Evolutionary conservation across 495 filamentous ascomycete species (phyloP).

Genomic region (Podospora australis): DNA sequence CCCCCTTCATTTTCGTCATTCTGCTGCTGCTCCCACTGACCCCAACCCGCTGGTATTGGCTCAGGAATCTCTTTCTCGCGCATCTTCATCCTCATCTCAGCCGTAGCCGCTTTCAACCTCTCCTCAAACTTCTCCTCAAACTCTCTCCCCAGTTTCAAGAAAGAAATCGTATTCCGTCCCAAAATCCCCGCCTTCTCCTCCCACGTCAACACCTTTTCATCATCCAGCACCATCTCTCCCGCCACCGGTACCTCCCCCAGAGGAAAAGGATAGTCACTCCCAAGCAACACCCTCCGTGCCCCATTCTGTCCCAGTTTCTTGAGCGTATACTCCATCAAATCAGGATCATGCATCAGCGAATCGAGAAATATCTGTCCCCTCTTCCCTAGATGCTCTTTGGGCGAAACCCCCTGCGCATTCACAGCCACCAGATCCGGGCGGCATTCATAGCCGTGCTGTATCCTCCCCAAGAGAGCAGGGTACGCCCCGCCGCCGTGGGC

Average conservation of each 20-base stretch:
- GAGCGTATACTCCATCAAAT: slow-evolving; percentile 21
- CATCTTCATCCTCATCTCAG: neutral
- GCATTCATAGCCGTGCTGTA: slow-evolving; percentile 25
- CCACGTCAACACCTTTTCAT: slow-evolving; percentile 20
- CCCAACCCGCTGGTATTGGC: too few relatives aligned
- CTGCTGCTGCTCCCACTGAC: neutral
- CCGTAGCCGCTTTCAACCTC: slow-evolving; percentile 5
- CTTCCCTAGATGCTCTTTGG: slow-evolving; percentile 14
- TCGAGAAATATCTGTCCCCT: slow-evolving; percentile 24
- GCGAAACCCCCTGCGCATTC: slow-evolving; percentile 15
- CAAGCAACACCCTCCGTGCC: slow-evolving; percentile 14
- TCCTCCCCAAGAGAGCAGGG: slow-evolving; percentile 22
- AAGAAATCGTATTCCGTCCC: slow-evolving; percentile 19
- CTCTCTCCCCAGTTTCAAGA: slow-evolving; percentile 15
- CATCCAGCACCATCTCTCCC: slow-evolving; percentile 19
- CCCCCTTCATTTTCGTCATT: neutral
- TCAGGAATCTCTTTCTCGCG: too few relatives aligned
- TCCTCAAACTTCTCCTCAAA: slow-evolving; percentile 17
- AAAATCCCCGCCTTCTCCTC: slow-evolving; percentile 19
- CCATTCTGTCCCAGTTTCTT: slow-evolving; percentile 21
- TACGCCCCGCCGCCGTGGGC: slow-evolving; percentile 25
- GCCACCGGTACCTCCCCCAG: slow-evolving; percentile 23
- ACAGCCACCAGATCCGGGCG: slow-evolving; percentile 24
- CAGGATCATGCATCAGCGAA: slow-evolving; percentile 22
- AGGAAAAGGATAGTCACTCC: slow-evolving; percentile 27